Evolutionary conservation across 2,329 filamentous ascomycete species (phyloP).

Genomic region (Pyrenophora graminea): DNA sequence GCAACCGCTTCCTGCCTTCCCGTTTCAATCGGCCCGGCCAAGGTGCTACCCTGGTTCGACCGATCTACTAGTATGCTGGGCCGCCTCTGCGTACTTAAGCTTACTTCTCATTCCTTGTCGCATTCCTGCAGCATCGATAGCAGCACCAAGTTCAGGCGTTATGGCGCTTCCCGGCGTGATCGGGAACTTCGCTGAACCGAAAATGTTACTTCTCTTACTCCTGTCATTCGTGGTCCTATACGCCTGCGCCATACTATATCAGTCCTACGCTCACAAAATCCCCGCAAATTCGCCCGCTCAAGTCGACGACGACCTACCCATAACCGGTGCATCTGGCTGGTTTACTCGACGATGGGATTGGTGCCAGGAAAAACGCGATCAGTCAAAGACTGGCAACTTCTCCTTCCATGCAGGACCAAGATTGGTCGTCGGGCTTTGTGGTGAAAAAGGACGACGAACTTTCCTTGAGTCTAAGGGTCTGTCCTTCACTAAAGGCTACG

Average conservation of each 20-base stretch:
- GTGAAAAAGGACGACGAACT: constrained; percentile 48
- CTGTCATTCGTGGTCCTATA: constrained; percentile 13
- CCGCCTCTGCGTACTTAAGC: too few species aligned
- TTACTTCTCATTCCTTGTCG: too few species aligned
- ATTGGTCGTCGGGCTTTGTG: constrained; percentile 52
- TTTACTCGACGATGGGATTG: constrained; percentile 56
- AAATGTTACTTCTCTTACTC: constrained; percentile 15
- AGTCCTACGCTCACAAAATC: constrained; percentile 24
- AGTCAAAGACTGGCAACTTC: constrained; percentile 51
- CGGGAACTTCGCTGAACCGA: constrained; percentile 6
- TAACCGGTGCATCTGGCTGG: constrained; percentile 53
- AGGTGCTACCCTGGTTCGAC: not conserved
- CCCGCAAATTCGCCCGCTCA: constrained; percentile 27
- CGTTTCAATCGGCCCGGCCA: not conserved
- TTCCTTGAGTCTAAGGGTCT: constrained; percentile 55
- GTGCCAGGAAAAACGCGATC: constrained; percentile 38
- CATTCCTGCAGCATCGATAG: too few species aligned
- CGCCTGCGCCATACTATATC: constrained; percentile 17
- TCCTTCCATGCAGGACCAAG: constrained; percentile 55
- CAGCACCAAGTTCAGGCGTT: not conserved
- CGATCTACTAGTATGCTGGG: not conserved
- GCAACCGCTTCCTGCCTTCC: not conserved
- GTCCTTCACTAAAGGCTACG: constrained; percentile 49
- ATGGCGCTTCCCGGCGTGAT: constrained; percentile 18
- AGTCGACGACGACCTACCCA: constrained; percentile 40